These are phyloP conservation scores for Candolleomyces efflorescens DNA, from an alignment of 768 basidiomycete genomes.

Conservation along the genomic window DNA sequence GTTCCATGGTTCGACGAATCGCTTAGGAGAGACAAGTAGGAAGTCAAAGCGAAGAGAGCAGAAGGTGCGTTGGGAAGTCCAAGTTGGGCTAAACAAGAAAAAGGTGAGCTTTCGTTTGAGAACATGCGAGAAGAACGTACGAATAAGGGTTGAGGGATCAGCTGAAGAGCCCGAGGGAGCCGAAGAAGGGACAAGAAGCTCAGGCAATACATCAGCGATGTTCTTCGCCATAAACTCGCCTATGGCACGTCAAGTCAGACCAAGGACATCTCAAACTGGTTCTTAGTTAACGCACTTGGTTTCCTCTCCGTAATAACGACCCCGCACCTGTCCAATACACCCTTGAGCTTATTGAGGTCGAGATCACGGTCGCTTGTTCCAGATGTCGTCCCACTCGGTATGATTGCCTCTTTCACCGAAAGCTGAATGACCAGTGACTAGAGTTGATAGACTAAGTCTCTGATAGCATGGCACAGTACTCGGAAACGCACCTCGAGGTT, in stretches of 20 bases:
- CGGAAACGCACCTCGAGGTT: constrained; percentile 76
- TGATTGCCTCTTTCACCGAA: constrained; percentile 93
- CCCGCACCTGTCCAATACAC: constrained; percentile 84
- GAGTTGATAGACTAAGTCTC: not conserved
- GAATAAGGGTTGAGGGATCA: constrained; percentile 48
- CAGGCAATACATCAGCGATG: constrained; percentile 74
- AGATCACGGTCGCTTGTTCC: constrained; percentile 79
- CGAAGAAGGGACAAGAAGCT: constrained; percentile 52
- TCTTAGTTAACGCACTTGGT: constrained; percentile 73
- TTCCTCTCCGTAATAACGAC: constrained; percentile 90
- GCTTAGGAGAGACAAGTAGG: constrained; percentile 75
- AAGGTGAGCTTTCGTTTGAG: not conserved
- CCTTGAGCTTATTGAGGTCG: constrained; percentile 82
- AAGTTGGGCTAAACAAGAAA: constrained; percentile 57
- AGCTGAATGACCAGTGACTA: constrained; percentile 95
- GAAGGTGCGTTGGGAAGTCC: constrained; percentile 73
- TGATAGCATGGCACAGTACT: not conserved
- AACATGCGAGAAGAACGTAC: constrained; percentile 32
- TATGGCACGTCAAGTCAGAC: constrained; percentile 20
- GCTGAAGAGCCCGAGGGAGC: constrained; percentile 34
- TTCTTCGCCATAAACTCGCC: constrained; percentile 83
- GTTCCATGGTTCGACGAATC: constrained; percentile 77
- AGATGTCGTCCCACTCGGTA: constrained; percentile 68
- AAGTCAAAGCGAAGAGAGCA: constrained; percentile 75
- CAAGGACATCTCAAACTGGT: not conserved